These are phyloP conservation scores for Ocimum tenuiflorum DNA, from an alignment of 257 asterid genomes.

Conservation along the genomic window DNA sequence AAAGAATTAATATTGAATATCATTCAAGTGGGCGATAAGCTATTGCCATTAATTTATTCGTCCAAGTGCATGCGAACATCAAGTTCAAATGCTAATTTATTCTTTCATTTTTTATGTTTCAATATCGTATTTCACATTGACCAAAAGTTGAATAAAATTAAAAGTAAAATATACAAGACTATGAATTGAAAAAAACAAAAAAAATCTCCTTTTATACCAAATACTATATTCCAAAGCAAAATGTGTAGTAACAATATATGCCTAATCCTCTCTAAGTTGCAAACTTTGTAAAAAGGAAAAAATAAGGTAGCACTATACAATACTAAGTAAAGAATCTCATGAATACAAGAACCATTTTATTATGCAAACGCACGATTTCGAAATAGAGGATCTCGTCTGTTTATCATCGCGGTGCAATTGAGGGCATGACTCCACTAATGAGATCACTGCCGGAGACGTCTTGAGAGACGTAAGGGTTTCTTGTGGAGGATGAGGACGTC, in stretches of 20 bases:
- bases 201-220: not conserved
- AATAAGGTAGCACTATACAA: slow-evolving; percentile 18
- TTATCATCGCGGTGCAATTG: slow-evolving; percentile 49
- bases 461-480: slow-evolving; percentile 33
- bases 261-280: not conserved
- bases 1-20: not conserved
- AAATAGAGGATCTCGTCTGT: not conserved
- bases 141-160: too few species aligned
- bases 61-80: too few species aligned
- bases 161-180: too few species aligned
- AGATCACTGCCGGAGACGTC: slow-evolving; percentile 69
- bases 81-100: too few species aligned
- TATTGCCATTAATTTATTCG: too few species aligned
- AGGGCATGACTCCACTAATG: slow-evolving; percentile 50
- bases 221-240: not conserved
- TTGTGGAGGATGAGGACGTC: slow-evolving; percentile 36
- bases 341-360: not conserved
- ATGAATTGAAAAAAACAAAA: not conserved
- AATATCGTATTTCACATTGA: too few species aligned
- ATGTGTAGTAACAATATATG: not conserved
- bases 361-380: not conserved
- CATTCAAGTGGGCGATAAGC: too few species aligned
- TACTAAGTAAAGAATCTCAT: not conserved
- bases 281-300: slow-evolving; percentile 9
- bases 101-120: too few species aligned